Conservation (phyloP, 805 yeast genomes). For the Lachancea kluyveri region DNA sequence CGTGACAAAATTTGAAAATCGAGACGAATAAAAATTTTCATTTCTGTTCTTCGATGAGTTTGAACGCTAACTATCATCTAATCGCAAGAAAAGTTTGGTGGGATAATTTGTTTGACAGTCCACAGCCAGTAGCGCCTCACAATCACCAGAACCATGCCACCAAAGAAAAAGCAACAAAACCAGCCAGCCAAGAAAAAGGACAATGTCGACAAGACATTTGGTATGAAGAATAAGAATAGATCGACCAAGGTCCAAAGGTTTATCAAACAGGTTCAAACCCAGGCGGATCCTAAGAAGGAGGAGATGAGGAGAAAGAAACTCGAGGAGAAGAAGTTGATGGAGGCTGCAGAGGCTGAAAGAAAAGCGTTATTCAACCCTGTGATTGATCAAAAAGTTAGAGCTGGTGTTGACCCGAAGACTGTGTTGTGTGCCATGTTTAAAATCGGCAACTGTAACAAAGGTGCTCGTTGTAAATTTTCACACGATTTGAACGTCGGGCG, state of each 20-base stretch:
- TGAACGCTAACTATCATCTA: neutral
- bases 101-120: too few species aligned
- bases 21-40: conserved; percentile 1
- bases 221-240: conserved; percentile 91
- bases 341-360: conserved; percentile 83
- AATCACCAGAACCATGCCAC: conserved; percentile 50
- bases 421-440: conserved; percentile 87
- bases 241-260: conserved; percentile 81
- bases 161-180: conserved; percentile 51
- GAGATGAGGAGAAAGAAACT: conserved; percentile 64
- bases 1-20: conserved; percentile 1
- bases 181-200: conserved; percentile 56
- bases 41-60: conserved; percentile 1
- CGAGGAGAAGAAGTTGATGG: conserved; percentile 86
- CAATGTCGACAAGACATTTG: conserved; percentile 87
- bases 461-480: conserved; percentile 80
- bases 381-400: conserved; percentile 81
- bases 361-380: conserved; percentile 64
- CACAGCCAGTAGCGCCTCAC: too few species aligned
- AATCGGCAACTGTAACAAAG: conserved; percentile 78
- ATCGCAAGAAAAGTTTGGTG: neutral
- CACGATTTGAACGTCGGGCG: conserved; percentile 85
- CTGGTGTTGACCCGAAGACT: conserved; percentile 96
- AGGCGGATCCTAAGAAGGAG: conserved; percentile 58
- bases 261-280: conserved; percentile 64